Percentiles rank a stretch among this genome's conserved stretches.
Evolutionary conservation across 192 early-diverging fungal species (phyloP).

Genomic region (Kickxella alabastrina): DNA sequence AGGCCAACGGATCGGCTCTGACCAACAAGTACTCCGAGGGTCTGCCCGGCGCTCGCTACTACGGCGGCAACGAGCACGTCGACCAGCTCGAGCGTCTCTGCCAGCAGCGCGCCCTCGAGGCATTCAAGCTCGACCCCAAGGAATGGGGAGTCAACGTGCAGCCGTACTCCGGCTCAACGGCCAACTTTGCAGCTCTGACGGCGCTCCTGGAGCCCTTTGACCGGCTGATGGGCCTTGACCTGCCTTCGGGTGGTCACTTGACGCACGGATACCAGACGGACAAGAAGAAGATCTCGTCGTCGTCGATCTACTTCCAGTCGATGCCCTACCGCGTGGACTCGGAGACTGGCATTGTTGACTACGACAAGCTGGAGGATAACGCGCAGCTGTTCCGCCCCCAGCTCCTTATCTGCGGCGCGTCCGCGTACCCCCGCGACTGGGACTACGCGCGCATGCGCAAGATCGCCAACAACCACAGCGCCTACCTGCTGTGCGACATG

Average conservation of each 20-base stretch:
- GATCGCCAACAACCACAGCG: conserved; percentile 94
- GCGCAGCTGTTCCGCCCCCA: conserved; percentile 95
- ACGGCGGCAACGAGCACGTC: conserved; percentile 98
- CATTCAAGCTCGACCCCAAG: conserved; percentile 80
- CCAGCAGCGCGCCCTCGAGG: conserved; percentile 89
- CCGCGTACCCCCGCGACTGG: conserved; percentile 98
- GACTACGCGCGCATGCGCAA: conserved; percentile 95
- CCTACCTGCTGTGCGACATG: conserved; percentile 98
- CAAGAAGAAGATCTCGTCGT: conserved; percentile 99
- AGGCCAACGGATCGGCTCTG: conserved; percentile 97
- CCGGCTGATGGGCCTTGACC: conserved; percentile 98
- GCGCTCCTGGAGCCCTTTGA: conserved; percentile 94
- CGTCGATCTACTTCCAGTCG: conserved; percentile 99
- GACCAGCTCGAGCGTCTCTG: conserved; percentile 95
- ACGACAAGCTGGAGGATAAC: conserved; percentile 90
- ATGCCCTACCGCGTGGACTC: conserved; percentile 96
- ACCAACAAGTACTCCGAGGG: conserved; percentile 99
- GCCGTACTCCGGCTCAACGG: conserved; percentile 98
- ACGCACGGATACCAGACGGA: conserved; percentile 99
- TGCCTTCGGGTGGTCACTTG: conserved; percentile 99
- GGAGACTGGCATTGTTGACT: conserved; percentile 88
- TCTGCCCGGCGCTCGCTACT: conserved; percentile 97
- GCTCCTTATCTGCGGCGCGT: conserved; percentile 98
- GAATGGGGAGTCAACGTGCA: conserved; percentile 99
- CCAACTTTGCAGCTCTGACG: conserved; percentile 98